Evolutionary conservation across 1,284 basidiomycete genomes (phyloP), one percentile per base, ranked within the genome.

Genomic region (Sporisorium sorghi): DNA sequence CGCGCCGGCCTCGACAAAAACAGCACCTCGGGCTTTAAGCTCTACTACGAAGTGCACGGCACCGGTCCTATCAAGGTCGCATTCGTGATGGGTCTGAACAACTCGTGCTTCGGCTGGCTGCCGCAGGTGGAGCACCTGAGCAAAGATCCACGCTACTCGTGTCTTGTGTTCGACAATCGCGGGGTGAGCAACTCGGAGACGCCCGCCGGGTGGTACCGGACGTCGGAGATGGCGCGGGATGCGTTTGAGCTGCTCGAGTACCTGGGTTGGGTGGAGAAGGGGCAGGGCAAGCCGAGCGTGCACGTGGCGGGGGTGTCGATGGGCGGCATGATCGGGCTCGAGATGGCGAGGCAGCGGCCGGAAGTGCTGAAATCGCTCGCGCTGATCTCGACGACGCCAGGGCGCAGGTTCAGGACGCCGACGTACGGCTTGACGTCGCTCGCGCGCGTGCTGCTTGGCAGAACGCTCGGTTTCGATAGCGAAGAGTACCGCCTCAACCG

Each of bases 121-220:
- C 65, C 80, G 28, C 86, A 86, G 65, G 80, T 86, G 14, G 67
- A 79, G 40, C 63, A 84, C 52, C 83, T 86, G 19, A 64, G 71
- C 15, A 48, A 61, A 4, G 78, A 83, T 11, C 60, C 76, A 1
- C 64, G 69, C 19, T 86, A 90, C 66, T 89, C 90, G 0, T 86
- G 89, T 8, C 86, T 95, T 2, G 92, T 93, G 0, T 92, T 94
- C 76, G 93, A 96, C 83, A 94, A 96, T 80, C 88, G 93, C 37
- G 93, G 93, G 1, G 92, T 92, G 2, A 92, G 93, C 6, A 89
- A 92, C 80, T 91, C 90, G 49, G 89, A 88, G 21, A 87, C 89
- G 21, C 92, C 93, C 0, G 84, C 49, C 0, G 78, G 80, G 17
- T 50, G 66, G 24, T 85, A 81, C 53, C 70, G 61, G 37, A 92